These are phyloP conservation scores for Alternaria panax DNA, from an alignment of 2,329 filamentous ascomycete species.

Conservation along the genomic window DNA sequence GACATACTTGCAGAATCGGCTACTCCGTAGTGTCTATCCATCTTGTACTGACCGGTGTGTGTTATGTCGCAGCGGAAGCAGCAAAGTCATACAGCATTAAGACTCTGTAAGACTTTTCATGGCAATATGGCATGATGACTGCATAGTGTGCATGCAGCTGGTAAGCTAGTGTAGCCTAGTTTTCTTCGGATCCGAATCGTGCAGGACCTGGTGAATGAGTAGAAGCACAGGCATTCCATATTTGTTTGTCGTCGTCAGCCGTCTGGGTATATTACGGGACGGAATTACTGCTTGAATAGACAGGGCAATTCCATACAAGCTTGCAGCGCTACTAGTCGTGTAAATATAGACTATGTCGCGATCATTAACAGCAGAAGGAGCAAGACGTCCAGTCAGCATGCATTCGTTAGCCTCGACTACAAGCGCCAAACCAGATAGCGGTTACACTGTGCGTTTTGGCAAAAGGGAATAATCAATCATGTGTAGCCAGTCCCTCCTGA, in stretches of 20 bases:
- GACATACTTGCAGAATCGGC: background rate
- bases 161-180: background rate
- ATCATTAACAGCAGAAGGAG: background rate
- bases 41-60: background rate
- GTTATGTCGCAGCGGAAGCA: background rate
- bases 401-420: too few species aligned
- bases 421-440: background rate
- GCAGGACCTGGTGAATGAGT: background rate
- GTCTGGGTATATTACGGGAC: background rate
- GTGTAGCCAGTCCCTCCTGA: background rate
- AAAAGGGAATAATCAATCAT: background rate
- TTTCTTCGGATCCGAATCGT: background rate
- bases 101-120: background rate
- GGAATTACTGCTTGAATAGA: background rate
- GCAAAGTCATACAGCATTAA: background rate
- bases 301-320: background rate
- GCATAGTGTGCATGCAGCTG: background rate
- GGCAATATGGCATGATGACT: background rate
- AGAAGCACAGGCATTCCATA: background rate
- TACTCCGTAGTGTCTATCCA: background rate
- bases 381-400: background rate
- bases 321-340: accelerated
- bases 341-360: background rate
- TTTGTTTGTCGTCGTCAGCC: background rate
- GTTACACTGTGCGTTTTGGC: background rate